A percentile compares a stretch with the other conserved stretches of the same genome.
phyloP scores from a whole-genome alignment of 208 protist species.

The Trypanosoma cruzi region DNA sequence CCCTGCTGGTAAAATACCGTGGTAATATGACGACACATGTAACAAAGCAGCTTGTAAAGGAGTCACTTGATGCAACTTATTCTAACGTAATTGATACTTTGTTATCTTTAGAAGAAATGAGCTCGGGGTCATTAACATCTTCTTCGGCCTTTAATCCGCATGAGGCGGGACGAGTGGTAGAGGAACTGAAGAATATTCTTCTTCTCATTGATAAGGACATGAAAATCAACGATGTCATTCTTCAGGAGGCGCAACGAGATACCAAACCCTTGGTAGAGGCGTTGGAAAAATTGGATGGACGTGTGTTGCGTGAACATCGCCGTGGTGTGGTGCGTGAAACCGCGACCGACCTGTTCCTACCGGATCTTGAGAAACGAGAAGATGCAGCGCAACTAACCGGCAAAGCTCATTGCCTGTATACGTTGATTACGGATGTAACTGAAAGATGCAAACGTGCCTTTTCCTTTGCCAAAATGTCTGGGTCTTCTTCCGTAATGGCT shows the following conservation, averaged over 20 bases:
- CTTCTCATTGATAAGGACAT: not conserved
- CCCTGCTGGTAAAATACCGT: not conserved
- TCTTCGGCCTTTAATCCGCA: not conserved
- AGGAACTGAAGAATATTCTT: constrained; percentile 7
- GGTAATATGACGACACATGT: constrained; percentile 1
- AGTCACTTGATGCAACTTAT: constrained; percentile 5
- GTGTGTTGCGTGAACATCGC: constrained; percentile 17
- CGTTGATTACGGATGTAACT: constrained; percentile 4
- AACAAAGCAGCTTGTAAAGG: not conserved
- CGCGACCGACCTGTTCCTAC: not conserved
- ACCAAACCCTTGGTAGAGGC: not conserved
- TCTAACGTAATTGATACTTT: constrained; percentile 12
- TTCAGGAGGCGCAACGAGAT: not conserved
- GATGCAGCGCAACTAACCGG: constrained; percentile 11
- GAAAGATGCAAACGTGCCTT: constrained; percentile 10
- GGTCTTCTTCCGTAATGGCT: not conserved
- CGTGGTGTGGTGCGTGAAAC: constrained; percentile 4
- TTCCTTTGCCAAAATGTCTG: constrained; percentile 4
- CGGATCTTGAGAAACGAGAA: constrained; percentile 11
- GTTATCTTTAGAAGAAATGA: constrained; percentile 14
- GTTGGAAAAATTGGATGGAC: constrained; percentile 15
- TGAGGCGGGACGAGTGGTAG: not conserved
- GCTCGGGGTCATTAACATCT: not conserved
- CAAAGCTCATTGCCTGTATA: constrained; percentile 8
- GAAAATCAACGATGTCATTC: not conserved